phyloP scores from a whole-genome alignment of 179 eudicot genomes.

The Amaranthus tricolor region DNA sequence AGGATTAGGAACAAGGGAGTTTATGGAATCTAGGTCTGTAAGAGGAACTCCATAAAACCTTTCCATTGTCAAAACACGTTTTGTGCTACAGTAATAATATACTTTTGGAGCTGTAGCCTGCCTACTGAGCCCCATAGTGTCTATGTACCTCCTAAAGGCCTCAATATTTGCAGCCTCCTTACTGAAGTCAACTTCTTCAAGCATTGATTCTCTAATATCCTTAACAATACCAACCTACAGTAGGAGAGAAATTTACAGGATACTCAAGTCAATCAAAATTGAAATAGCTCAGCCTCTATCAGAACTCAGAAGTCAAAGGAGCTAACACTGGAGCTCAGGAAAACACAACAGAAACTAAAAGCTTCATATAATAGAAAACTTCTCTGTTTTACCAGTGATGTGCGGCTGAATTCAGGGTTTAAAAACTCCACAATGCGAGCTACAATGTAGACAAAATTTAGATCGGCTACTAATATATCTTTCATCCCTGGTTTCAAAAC shows the following conservation, averaged over 20 bases:
- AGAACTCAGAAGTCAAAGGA: not conserved
- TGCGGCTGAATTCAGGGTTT: constrained; percentile 84
- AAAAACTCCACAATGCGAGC: constrained; percentile 89
- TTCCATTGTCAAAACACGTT: constrained; percentile 87
- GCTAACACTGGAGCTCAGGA: not conserved
- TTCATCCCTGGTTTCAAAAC: constrained; percentile 97
- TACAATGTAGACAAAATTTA: constrained; percentile 87
- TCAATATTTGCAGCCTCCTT: constrained; percentile 93
- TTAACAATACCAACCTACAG: constrained; percentile 84
- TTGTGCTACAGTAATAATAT: constrained; percentile 67
- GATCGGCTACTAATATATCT: constrained; percentile 89
- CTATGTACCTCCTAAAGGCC: constrained; percentile 81
- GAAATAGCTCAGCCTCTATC: not conserved
- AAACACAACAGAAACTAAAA: not conserved
- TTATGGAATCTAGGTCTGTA: constrained; percentile 93
- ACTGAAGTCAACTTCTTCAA: constrained; percentile 94
- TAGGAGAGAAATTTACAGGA: not conserved
- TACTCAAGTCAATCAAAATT: not conserved
- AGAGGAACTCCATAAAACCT: constrained; percentile 98
- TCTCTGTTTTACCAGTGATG: constrained; percentile 68
- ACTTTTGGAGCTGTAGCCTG: constrained; percentile 96
- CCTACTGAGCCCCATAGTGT: constrained; percentile 72
- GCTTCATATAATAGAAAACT: constrained; percentile 1
- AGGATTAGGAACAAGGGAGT: constrained; percentile 82
- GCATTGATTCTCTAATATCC: constrained; percentile 95